Conservation (phyloP, 2,329 filamentous ascomycete species). For the Chaetomiaceae sp. region DNA sequence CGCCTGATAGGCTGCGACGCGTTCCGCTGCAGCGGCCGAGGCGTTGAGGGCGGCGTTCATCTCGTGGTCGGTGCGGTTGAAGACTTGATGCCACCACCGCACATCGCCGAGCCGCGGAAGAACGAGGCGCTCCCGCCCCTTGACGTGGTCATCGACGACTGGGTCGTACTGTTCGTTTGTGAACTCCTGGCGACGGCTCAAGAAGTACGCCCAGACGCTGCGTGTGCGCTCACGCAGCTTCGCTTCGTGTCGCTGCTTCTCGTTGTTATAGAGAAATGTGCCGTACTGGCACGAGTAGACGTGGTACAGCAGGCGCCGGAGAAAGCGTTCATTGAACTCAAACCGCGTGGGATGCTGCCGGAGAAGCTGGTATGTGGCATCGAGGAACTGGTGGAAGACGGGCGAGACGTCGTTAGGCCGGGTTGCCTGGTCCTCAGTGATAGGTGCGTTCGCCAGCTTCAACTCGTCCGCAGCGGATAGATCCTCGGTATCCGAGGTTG, state of each 20-base stretch:
- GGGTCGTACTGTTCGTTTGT: slow-evolving; percentile 72
- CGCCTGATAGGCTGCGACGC: slow-evolving; percentile 28
- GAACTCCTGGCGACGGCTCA: slow-evolving; percentile 74
- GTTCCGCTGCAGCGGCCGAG: slow-evolving; percentile 45
- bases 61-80: slow-evolving; percentile 79
- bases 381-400: slow-evolving; percentile 96
- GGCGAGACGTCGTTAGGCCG: slow-evolving; percentile 87
- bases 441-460: slow-evolving; percentile 22
- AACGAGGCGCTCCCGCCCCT: slow-evolving; percentile 75
- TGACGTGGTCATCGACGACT: slow-evolving; percentile 68
- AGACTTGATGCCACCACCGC: slow-evolving; percentile 90
- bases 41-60: slow-evolving; percentile 72
- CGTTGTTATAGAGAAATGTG: slow-evolving; percentile 91
- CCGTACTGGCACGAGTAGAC: slow-evolving; percentile 95
- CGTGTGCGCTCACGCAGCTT: slow-evolving; percentile 64
- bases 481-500: slow-evolving; percentile 52
- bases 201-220: slow-evolving; percentile 94
- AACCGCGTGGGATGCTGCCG: slow-evolving; percentile 83
- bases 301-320: slow-evolving; percentile 84
- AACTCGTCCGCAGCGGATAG: slow-evolving; percentile 40
- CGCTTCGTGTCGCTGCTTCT: slow-evolving; percentile 74
- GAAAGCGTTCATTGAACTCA: slow-evolving; percentile 92
- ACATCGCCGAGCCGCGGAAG: slow-evolving; percentile 71
- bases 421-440: slow-evolving; percentile 59
- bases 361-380: slow-evolving; percentile 85